These are phyloP conservation scores for Aspergillaceae sp. DNA, from an alignment of 2,329 filamentous ascomycete genomes.

Conservation along the genomic window DNA sequence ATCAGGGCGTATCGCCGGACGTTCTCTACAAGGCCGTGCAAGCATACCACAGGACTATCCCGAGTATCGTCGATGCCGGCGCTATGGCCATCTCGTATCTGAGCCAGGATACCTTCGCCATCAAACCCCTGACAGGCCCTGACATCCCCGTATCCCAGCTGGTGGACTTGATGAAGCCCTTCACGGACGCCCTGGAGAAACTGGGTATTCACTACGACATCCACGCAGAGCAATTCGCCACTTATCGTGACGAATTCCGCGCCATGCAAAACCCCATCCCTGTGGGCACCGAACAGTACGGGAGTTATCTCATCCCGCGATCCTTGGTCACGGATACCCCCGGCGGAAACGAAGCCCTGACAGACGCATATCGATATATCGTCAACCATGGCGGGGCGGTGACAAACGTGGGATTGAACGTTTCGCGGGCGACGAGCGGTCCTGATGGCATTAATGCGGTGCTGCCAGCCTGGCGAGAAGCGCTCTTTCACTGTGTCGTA, in stretches of 20 bases:
- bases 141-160: slow-evolving; percentile 39
- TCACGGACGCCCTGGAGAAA: slow-evolving; percentile 32
- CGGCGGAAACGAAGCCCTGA: slow-evolving; percentile 16
- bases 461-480: slow-evolving; percentile 34
- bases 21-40: slow-evolving; percentile 44
- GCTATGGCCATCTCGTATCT: slow-evolving; percentile 44
- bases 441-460: slow-evolving; percentile 38
- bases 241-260: slow-evolving; percentile 26
- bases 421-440: slow-evolving; percentile 31
- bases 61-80: slow-evolving; percentile 44
- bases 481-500: slow-evolving; percentile 32
- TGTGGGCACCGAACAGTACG: slow-evolving; percentile 33
- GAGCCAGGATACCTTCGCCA: slow-evolving; percentile 42
- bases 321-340: slow-evolving; percentile 23
- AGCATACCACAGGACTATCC: slow-evolving; percentile 41
- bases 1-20: slow-evolving; percentile 23
- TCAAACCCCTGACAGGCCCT: slow-evolving; percentile 43
- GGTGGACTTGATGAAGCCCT: slow-evolving; percentile 39
- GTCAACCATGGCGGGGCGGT: slow-evolving; percentile 25
- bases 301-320: slow-evolving; percentile 28
- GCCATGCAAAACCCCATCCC: slow-evolving; percentile 22
- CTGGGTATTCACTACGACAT: slow-evolving; percentile 26
- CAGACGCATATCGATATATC: slow-evolving; percentile 25
- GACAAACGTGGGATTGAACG: slow-evolving; percentile 32
- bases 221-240: slow-evolving; percentile 20